These are phyloP conservation scores for Fremontodendron californicum DNA, from an alignment of 345 rosid genomes.

Conservation along the genomic window DNA sequence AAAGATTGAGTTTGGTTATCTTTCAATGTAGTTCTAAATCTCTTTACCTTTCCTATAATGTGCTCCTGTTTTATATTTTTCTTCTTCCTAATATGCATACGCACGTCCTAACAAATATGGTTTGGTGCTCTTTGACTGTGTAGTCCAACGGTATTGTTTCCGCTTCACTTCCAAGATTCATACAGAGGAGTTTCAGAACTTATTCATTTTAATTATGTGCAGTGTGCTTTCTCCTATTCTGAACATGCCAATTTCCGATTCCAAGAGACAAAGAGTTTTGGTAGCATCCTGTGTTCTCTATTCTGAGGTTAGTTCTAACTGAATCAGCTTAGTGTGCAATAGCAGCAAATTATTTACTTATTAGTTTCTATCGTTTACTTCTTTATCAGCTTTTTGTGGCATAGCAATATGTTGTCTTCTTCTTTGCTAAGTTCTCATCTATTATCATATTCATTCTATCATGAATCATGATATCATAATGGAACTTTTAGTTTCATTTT, in stretches of 20 bases:
- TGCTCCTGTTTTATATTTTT: not conserved
- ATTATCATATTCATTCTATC: slow-evolving; percentile 3
- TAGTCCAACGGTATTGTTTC: not conserved
- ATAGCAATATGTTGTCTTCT: not conserved
- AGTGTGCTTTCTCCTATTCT: slow-evolving; percentile 97
- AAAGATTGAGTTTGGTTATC: not conserved
- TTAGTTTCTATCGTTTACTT: not conserved
- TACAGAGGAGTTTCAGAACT: not conserved
- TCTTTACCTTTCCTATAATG: not conserved
- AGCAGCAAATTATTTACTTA: not conserved
- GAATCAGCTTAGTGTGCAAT: slow-evolving; percentile 16
- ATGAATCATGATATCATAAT: slow-evolving; percentile 11
- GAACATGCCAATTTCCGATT: slow-evolving; percentile 94
- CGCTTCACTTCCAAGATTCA: not conserved
- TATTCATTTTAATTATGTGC: slow-evolving; percentile 22
- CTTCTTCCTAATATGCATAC: not conserved
- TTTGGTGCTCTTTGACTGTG: not conserved
- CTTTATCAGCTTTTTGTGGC: not conserved
- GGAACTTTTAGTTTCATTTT: not conserved
- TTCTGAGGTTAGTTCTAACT: slow-evolving; percentile 83
- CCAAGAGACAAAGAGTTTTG: slow-evolving; percentile 94
- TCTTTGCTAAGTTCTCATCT: slow-evolving; percentile 18
- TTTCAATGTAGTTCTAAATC: not conserved
- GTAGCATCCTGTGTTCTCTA: slow-evolving; percentile 94
- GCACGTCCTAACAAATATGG: not conserved